These are phyloP conservation scores for Lentinula edodes DNA, from an alignment of 768 basidiomycete species.

Conservation along the genomic window DNA sequence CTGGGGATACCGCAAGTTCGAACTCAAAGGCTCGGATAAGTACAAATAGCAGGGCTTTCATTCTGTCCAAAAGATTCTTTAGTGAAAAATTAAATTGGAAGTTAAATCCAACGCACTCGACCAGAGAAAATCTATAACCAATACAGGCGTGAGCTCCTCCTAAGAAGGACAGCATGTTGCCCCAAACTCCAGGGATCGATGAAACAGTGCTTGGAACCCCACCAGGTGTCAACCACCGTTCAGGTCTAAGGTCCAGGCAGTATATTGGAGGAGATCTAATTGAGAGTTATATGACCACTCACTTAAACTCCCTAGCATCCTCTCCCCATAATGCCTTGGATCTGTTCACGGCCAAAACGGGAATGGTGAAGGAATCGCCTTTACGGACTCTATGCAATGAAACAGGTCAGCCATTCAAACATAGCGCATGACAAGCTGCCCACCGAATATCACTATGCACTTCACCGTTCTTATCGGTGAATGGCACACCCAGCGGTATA, in stretches of 20 bases:
- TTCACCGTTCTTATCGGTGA: conserved; percentile 36
- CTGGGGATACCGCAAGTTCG: conserved; percentile 42
- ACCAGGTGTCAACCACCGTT: conserved; percentile 44
- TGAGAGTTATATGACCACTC: too few species aligned
- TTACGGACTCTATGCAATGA: conserved; percentile 27
- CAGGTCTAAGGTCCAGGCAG: conserved; percentile 38
- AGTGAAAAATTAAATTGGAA: background rate
- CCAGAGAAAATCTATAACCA: conserved; percentile 59
- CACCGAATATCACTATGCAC: conserved; percentile 34
- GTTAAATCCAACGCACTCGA: conserved; percentile 38
- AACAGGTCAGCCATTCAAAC: background rate
- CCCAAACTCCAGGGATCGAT: conserved; percentile 54
- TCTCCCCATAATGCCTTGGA: conserved; percentile 53
- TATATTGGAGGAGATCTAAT: too few species aligned
- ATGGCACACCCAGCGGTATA: conserved; percentile 42
- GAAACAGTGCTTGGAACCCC: conserved; percentile 34
- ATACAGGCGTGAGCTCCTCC: conserved; percentile 67
- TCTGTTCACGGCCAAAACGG: conserved; percentile 48
- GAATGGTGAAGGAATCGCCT: conserved; percentile 40
- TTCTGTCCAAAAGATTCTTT: conserved; percentile 15
- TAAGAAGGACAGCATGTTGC: conserved; percentile 54
- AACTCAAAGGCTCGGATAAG: conserved; percentile 48
- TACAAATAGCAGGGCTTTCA: conserved; percentile 41
- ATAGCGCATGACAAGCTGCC: conserved; percentile 7
- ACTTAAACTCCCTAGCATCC: conserved; percentile 59